Evolutionary conservation across 2,329 filamentous ascomycete species (phyloP).

Genomic region (Pyrenophora graminea): DNA sequence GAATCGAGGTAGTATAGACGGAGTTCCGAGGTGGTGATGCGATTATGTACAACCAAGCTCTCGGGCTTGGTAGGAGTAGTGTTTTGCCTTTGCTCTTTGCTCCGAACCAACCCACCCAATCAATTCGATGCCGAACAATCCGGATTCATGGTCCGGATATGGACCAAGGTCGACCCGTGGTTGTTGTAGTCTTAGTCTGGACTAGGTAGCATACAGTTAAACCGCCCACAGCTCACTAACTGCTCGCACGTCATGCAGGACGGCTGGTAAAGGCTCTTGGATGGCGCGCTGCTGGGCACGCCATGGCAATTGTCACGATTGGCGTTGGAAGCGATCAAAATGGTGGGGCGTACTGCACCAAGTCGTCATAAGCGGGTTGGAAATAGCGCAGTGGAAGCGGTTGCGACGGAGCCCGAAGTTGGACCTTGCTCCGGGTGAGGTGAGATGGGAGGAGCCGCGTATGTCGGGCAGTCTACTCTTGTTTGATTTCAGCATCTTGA

Average conservation of each 20-base stretch:
- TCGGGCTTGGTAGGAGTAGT: too few species aligned
- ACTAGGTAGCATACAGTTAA: background rate
- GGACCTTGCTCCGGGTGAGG: background rate
- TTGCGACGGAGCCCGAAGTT: background rate
- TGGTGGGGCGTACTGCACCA: background rate
- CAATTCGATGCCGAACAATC: too few species aligned
- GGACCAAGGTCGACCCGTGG: background rate
- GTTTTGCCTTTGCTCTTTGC: too few species aligned
- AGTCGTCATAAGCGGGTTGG: constrained; percentile 1
- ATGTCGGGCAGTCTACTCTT: too few species aligned
- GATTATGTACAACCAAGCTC: background rate
- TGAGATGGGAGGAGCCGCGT: too few species aligned
- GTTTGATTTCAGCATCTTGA: too few species aligned
- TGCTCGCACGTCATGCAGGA: background rate
- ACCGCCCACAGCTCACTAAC: background rate
- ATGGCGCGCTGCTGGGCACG: too few species aligned
- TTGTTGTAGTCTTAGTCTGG: background rate
- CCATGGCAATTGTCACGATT: too few species aligned
- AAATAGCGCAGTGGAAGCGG: background rate
- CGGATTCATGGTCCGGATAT: too few species aligned
- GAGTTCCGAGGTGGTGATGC: background rate
- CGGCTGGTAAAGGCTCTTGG: background rate
- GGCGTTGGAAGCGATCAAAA: background rate
- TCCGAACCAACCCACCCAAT: too few species aligned
- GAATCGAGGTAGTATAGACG: background rate